Evolutionary conservation across 169 alveolate species (phyloP).

Genomic region (Eimeria maxima): DNA sequence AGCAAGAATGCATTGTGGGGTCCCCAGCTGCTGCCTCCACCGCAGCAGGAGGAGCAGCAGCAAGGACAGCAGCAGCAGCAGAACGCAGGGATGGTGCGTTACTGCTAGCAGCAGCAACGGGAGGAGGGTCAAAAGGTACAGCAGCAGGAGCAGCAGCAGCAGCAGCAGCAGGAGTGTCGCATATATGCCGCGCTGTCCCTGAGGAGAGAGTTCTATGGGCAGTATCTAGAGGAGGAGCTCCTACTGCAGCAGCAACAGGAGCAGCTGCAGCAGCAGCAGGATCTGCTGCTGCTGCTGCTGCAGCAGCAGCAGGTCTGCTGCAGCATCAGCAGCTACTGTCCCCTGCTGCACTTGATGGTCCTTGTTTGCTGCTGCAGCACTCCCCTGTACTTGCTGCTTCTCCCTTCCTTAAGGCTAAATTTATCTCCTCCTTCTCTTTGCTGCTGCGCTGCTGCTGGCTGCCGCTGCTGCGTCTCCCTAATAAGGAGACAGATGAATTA

Average conservation of each 20-base stretch:
- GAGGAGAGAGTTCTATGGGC: conserved; percentile 35
- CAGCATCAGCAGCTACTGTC: conserved; percentile 32
- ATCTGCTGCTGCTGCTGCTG: conserved; percentile 1
- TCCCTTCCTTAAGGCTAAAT: neutral
- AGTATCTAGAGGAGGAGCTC: too few species aligned
- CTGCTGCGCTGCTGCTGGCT: conserved; percentile 39
- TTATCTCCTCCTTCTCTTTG: conserved; percentile 4
- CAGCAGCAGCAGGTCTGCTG: conserved; percentile 41
- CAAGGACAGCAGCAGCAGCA: conserved; percentile 1
- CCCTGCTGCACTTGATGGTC: neutral
- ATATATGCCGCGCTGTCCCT: conserved; percentile 26
- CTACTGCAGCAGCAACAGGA: neutral
- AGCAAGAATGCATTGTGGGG: neutral
- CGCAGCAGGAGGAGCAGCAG: too few species aligned
- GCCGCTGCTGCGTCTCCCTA: neutral
- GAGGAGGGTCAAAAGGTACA: neutral
- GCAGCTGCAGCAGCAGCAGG: neutral
- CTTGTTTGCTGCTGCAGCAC: conserved; percentile 39
- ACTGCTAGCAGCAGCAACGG: conserved; percentile 37
- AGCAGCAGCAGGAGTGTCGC: neutral
- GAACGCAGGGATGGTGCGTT: neutral
- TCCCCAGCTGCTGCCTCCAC: neutral
- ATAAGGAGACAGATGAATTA: conserved; percentile 2
- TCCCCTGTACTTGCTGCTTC: conserved; percentile 34
- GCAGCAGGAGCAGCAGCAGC: conserved; percentile 27